These are phyloP conservation scores for Kwoniella mangroviensis DNA, from an alignment of 768 basidiomycete genomes.

Conservation along the genomic window DNA sequence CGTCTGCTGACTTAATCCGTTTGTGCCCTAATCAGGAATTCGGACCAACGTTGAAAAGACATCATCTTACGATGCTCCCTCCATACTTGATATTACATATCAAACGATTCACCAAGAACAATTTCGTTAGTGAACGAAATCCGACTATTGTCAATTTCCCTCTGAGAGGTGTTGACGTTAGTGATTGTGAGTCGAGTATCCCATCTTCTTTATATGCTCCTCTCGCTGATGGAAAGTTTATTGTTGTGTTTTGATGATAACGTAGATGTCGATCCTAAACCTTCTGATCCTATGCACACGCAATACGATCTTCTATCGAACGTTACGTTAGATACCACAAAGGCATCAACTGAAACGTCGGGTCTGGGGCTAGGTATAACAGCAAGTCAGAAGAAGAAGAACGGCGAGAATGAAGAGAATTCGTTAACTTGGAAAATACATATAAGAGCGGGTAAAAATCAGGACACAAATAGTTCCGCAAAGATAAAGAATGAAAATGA, in stretches of 20 bases:
- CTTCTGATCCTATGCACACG: slow-evolving; percentile 65
- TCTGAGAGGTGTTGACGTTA: slow-evolving; percentile 86
- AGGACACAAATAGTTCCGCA: background rate
- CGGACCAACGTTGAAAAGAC: slow-evolving; percentile 76
- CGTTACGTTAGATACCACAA: slow-evolving; percentile 90
- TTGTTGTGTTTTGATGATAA: background rate
- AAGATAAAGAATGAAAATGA: slow-evolving; percentile 66
- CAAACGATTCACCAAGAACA: slow-evolving; percentile 95
- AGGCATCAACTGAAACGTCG: slow-evolving; percentile 77
- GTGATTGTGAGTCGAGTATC: slow-evolving; percentile 71
- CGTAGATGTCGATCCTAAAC: slow-evolving; percentile 74
- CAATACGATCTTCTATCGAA: slow-evolving; percentile 95
- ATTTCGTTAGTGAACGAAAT: slow-evolving; percentile 97
- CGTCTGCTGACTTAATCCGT: background rate
- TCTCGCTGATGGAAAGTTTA: no score
- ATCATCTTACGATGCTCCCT: slow-evolving; percentile 86
- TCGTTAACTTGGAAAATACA: slow-evolving; percentile 83
- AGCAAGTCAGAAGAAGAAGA: slow-evolving; percentile 35
- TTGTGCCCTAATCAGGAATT: slow-evolving; percentile 67
- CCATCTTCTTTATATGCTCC: background rate
- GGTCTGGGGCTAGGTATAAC: slow-evolving; percentile 49
- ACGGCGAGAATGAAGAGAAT: slow-evolving; percentile 67
- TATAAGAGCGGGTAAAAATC: slow-evolving; percentile 60
- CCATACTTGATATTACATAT: slow-evolving; percentile 92
- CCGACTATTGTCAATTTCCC: slow-evolving; percentile 99